Percentiles rank a stretch among this genome's conserved stretches.
phyloP scores from a whole-genome alignment of 495 filamentous ascomycete genomes.

The Annulohypoxylon bovei region DNA sequence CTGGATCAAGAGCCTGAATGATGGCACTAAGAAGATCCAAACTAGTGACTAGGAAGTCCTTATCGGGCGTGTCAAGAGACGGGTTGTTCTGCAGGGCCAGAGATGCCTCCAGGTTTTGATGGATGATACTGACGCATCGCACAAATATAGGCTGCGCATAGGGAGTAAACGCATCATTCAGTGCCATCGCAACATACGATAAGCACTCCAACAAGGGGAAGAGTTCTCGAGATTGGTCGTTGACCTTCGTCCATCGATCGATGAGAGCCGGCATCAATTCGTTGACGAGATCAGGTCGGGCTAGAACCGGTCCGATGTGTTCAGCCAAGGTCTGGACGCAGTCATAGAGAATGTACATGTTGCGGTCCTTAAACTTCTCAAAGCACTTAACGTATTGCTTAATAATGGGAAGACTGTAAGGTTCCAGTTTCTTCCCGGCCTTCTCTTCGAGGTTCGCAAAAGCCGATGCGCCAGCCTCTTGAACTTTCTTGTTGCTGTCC shows the following conservation, averaged over 20 bases:
- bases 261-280: slow-evolving; percentile 96
- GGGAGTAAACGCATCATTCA: slow-evolving; percentile 82
- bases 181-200: slow-evolving; percentile 90
- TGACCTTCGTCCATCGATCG: slow-evolving; percentile 84
- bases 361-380: slow-evolving; percentile 93
- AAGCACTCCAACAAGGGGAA: slow-evolving; percentile 95
- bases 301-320: slow-evolving; percentile 81
- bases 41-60: slow-evolving; percentile 97
- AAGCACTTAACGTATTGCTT: slow-evolving; percentile 94
- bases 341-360: slow-evolving; percentile 99
- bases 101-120: slow-evolving; percentile 84
- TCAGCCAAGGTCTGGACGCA: slow-evolving; percentile 98
- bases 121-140: slow-evolving; percentile 90
- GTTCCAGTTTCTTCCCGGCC: slow-evolving; percentile 78
- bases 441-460: slow-evolving; percentile 98
- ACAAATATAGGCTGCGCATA: slow-evolving; percentile 85
- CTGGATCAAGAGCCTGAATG: slow-evolving; percentile 86
- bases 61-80: slow-evolving; percentile 83
- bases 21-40: slow-evolving; percentile 93
- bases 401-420: slow-evolving; percentile 90
- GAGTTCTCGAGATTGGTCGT: slow-evolving; percentile 90
- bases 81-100: slow-evolving; percentile 69
- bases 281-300: slow-evolving; percentile 78
- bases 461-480: slow-evolving; percentile 94
- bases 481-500: slow-evolving; percentile 96